These are phyloP conservation scores for Dacryopinax spathularia DNA, from an alignment of 768 basidiomycete species.

Conservation along the genomic window DNA sequence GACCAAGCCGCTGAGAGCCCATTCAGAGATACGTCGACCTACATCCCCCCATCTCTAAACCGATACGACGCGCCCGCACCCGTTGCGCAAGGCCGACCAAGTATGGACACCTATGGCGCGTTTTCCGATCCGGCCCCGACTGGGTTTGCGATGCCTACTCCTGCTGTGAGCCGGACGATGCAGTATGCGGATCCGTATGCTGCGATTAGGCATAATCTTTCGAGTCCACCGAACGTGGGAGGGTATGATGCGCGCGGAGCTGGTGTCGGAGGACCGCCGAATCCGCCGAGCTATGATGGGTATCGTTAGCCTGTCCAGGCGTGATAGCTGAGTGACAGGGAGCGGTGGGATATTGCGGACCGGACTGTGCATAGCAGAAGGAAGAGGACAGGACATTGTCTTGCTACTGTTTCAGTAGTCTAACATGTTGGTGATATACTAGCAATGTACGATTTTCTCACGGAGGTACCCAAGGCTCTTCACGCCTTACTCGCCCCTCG, in stretches of 20 bases:
- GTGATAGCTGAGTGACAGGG: not conserved
- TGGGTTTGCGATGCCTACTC: conserved; percentile 42
- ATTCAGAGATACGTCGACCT: conserved; percentile 24
- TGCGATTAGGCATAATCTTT: conserved; percentile 23
- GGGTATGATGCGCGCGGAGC: not conserved
- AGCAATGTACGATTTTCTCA: no score
- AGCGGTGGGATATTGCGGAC: not conserved
- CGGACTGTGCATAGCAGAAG: no score
- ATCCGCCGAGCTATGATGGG: not conserved
- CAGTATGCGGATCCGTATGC: conserved; percentile 86
- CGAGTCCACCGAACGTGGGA: not conserved
- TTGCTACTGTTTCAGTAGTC: not conserved
- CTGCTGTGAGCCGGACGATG: conserved; percentile 76
- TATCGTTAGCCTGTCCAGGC: not conserved
- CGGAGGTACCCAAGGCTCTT: no score
- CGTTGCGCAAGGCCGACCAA: conserved; percentile 32
- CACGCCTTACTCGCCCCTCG: no score
- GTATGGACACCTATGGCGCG: conserved; percentile 79
- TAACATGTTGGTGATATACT: not conserved
- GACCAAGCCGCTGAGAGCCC: conserved; percentile 13
- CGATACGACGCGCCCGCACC: conserved; percentile 5
- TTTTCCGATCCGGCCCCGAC: conserved; percentile 77
- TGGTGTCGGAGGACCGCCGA: not conserved
- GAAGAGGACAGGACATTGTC: no score
- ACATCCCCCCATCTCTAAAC: conserved; percentile 18